Evolutionary conservation across 768 basidiomycete genomes (phyloP).

Genomic region (Chalciporus pseudorubinellus): DNA sequence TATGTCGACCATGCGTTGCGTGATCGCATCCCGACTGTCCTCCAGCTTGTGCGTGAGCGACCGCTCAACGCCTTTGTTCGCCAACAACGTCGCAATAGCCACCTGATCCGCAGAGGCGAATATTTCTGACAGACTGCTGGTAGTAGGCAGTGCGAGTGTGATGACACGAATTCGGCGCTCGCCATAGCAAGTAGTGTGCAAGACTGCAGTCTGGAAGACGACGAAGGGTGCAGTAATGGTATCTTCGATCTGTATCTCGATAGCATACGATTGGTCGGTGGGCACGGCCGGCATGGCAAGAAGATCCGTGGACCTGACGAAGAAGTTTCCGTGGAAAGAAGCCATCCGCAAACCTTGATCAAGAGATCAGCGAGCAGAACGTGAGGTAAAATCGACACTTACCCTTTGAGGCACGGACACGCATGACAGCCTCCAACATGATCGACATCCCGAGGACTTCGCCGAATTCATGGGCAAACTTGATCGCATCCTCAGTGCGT

Average conservation of each 20-base stretch:
- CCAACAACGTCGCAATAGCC: slow-evolving; percentile 77
- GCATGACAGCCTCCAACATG: slow-evolving; percentile 96
- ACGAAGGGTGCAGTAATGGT: slow-evolving; percentile 87
- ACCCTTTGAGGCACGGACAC: slow-evolving; percentile 97
- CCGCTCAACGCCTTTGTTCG: slow-evolving; percentile 92
- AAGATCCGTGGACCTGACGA: slow-evolving; percentile 94
- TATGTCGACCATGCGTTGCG: slow-evolving; percentile 84
- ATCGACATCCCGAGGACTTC: slow-evolving; percentile 91
- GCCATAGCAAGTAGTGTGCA: slow-evolving; percentile 93
- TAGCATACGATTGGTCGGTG: slow-evolving; percentile 91
- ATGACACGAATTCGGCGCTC: slow-evolving; percentile 91
- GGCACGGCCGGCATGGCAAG: slow-evolving; percentile 97
- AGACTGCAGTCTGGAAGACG: slow-evolving; percentile 90
- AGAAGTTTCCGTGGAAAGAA: slow-evolving; percentile 98
- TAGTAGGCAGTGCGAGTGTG: slow-evolving; percentile 84
- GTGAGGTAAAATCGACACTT: slow-evolving; percentile 6
- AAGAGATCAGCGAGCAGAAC: neutral
- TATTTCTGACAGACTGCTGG: slow-evolving; percentile 82
- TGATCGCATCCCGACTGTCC: slow-evolving; percentile 82
- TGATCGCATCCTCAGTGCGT: slow-evolving; percentile 92
- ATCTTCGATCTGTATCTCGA: slow-evolving; percentile 95
- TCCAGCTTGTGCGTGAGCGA: slow-evolving; percentile 83
- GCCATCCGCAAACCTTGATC: slow-evolving; percentile 83
- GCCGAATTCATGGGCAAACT: slow-evolving; percentile 97
- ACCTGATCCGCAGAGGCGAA: slow-evolving; percentile 90